Conservation (phyloP, 371 early-diverging fungal genomes). For the Mortierella sp. region DNA sequence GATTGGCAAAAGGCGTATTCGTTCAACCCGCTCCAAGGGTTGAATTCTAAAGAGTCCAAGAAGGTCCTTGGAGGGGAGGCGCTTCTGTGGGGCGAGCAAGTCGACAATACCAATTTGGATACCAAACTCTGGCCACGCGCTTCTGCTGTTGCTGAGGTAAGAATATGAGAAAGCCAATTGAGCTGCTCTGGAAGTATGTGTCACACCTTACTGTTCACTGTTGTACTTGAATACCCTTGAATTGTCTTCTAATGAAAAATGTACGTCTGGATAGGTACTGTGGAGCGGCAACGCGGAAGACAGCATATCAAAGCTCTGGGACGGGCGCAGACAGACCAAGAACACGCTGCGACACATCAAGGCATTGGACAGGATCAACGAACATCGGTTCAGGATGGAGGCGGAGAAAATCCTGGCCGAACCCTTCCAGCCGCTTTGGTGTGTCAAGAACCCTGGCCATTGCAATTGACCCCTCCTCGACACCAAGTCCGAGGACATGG, state of each 20-base stretch:
- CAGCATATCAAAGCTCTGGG: constrained; percentile 36
- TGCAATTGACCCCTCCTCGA: constrained; percentile 61
- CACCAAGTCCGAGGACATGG: constrained; percentile 20
- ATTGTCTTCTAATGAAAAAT: too few relatives aligned
- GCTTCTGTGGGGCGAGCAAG: constrained; percentile 79
- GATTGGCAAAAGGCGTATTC: constrained; percentile 83
- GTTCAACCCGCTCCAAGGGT: constrained; percentile 71
- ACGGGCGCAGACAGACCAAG: constrained; percentile 47
- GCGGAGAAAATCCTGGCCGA: constrained; percentile 76
- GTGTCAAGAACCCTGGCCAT: constrained; percentile 72
- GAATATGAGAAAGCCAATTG: background rate
- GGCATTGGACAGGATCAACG: constrained; percentile 77
- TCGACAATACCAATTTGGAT: constrained; percentile 74
- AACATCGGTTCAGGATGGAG: constrained; percentile 77
- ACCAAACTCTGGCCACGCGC: constrained; percentile 79
- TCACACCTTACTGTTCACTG: background rate
- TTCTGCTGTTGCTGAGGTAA: constrained; percentile 79
- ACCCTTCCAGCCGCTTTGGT: constrained; percentile 82
- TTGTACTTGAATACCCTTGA: background rate
- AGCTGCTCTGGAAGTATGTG: background rate
- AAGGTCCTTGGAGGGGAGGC: constrained; percentile 67
- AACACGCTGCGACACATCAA: constrained; percentile 66
- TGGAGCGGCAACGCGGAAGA: constrained; percentile 79
- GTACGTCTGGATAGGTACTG: constrained; percentile 36
- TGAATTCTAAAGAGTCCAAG: constrained; percentile 61